phyloP scores from a whole-genome alignment of 306 rosid genomes.

The Psophocarpus tetragonolobus region DNA sequence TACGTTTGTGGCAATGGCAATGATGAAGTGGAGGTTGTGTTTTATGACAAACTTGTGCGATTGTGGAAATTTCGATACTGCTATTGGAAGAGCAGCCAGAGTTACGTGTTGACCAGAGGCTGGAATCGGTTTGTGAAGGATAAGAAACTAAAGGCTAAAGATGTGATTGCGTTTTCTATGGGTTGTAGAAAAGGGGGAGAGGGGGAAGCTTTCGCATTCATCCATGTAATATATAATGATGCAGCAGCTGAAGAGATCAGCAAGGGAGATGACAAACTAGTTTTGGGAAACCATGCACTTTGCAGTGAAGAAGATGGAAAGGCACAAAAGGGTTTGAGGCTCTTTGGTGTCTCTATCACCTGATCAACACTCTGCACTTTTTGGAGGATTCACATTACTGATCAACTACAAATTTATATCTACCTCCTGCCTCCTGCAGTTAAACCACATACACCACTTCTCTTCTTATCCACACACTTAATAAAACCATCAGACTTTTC shows the following conservation, averaged over 20 bases:
- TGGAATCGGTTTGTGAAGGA: constrained; percentile 74
- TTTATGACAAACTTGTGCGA: constrained; percentile 55
- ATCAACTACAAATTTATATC: no score
- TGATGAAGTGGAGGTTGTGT: constrained; percentile 37
- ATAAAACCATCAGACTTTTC: no score
- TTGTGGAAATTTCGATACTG: constrained; percentile 68
- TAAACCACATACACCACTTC: no score
- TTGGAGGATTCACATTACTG: no score
- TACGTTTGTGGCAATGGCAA: background rate
- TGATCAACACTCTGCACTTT: no score
- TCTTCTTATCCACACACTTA: no score
- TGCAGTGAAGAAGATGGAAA: background rate
- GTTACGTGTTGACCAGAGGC: constrained; percentile 69
- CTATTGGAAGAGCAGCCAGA: constrained; percentile 79
- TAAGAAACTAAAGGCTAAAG: constrained; percentile 49
- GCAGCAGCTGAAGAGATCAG: background rate
- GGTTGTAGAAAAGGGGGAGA: background rate
- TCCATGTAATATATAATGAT: constrained; percentile 41
- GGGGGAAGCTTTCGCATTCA: constrained; percentile 24
- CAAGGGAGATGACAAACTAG: background rate
- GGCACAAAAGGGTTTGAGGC: constrained; percentile 35
- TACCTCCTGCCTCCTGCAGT: no score
- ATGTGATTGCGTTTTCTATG: constrained; percentile 48
- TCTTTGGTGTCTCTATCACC: constrained; percentile 48
- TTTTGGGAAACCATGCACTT: background rate